Base-by-base conservation (phyloP, 2,329 filamentous ascomycete genomes). In the Diaporthe longicolla region DNA sequence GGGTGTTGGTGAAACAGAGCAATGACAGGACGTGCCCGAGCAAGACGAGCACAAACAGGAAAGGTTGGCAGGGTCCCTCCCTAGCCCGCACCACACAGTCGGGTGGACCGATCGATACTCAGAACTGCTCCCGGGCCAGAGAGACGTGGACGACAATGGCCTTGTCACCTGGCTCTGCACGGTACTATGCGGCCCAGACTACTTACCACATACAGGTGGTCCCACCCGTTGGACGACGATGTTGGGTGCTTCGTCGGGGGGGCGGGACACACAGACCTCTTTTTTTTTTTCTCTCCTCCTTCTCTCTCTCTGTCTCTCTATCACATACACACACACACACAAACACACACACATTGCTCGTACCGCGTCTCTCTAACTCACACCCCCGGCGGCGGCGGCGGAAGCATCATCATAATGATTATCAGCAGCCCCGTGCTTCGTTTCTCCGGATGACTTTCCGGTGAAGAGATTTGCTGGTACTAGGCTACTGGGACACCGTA, bases 1-100 rank as follows among this genome's bases (percentile, higher is more conserved):
- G 50, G 35, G 58, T 45, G 71, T 70, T 72, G 66, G 74, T 75
- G 71, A 74, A 74, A 74, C 74, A 75, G 57, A 73, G 68, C 55
- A 57, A 71, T 43, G 21, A 45, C 55, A 75, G 58, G 71, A 71
- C 71, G 74, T 73, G 71, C 61, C 58, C 69, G 45, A 66, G 73
- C 58, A 61, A 71, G 71, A 71, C 43, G 26, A 69, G 52, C 66
- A 52, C 66, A 43, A 63, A 68, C 40, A 50, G 57, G 57, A 63
- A 63, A 63, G 57, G 45, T 52, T 63, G 57, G 37, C 45, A 40
- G 32, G 24, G 45, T 24, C 32, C 24, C 52, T 52, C 70, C 70
- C 45, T 24, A 37, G 50, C 70, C 26, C 45, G 70, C 59, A 71
- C 70, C 70, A 63, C 54, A 43, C 24, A 35, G 43, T 63, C 70